A percentile compares a stretch with the other conserved stretches of the same genome.
Conservation (phyloP, 352 stramenopile genomes). For the Globisporangium yorkense region DNA sequence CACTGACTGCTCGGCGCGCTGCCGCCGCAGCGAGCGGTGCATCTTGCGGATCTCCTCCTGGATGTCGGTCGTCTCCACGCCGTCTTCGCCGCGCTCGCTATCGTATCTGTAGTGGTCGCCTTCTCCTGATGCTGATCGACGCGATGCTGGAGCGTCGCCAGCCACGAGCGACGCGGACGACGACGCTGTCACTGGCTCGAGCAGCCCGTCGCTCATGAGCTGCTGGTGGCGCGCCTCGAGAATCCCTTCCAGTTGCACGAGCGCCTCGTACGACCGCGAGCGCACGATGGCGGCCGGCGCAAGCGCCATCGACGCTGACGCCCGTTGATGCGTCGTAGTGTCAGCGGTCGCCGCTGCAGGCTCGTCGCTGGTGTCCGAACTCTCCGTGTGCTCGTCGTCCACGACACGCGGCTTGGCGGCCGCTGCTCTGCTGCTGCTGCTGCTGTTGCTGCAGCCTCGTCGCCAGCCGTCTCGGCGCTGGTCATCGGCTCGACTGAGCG, state of each 20-base stretch:
- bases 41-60: conserved; percentile 29
- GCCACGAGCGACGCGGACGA: no score
- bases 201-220: conserved; percentile 47
- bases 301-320: neutral
- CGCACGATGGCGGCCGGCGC: conserved; percentile 14
- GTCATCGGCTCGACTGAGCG: neutral
- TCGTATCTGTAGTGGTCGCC: neutral
- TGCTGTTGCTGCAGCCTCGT: neutral
- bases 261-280: conserved; percentile 67
- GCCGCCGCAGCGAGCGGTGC: conserved; percentile 10
- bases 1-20: neutral
- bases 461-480: neutral
- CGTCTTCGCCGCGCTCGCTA: neutral
- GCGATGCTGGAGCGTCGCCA: no score
- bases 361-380: conserved; percentile 4
- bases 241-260: conserved; percentile 68
- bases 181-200: conserved; percentile 1
- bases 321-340: neutral
- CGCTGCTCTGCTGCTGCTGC: neutral
- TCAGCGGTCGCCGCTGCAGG: neutral
- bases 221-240: conserved; percentile 66
- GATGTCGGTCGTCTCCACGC: conserved; percentile 5
- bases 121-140: neutral
- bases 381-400: conserved; percentile 11
- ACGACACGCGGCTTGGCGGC: neutral